phyloP scores from a whole-genome alignment of 257 asterid species.

The Ilex asprella region DNA sequence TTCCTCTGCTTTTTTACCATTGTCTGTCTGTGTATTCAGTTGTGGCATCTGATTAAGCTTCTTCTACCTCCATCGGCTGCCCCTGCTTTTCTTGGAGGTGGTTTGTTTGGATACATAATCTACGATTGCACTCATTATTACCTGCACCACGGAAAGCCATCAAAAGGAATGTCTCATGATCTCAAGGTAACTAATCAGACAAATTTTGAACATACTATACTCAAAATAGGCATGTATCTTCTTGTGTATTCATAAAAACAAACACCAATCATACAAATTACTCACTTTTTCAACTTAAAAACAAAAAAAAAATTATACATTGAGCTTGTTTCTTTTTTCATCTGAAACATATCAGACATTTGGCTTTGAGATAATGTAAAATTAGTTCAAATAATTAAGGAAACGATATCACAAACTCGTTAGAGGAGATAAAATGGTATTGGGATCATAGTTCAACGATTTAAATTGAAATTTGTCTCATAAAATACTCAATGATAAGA shows the following conservation, averaged over 20 bases:
- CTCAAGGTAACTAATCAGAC: slow-evolving; percentile 44
- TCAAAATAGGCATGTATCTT: no score
- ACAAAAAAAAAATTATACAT: background rate
- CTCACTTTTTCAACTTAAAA: background rate
- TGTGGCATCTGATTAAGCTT: slow-evolving; percentile 50
- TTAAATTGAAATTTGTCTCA: no score
- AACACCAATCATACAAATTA: background rate
- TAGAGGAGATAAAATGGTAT: no score
- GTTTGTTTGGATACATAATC: slow-evolving; percentile 61
- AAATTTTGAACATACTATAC: no score
- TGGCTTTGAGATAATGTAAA: no score
- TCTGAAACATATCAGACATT: background rate
- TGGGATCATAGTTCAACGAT: no score
- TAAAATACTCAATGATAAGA: no score
- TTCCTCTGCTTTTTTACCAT: slow-evolving; percentile 1
- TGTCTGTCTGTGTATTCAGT: slow-evolving; percentile 26
- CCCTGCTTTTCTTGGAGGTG: slow-evolving; percentile 60
- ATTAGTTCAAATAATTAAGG: no score
- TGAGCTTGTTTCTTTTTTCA: background rate
- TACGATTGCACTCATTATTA: slow-evolving; percentile 84
- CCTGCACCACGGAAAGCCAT: slow-evolving; percentile 71
- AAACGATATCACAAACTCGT: no score
- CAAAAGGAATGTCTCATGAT: slow-evolving; percentile 35
- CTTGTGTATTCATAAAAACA: no score
- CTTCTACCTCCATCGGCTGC: slow-evolving; percentile 32